Base-by-base conservation (phyloP, 768 basidiomycete species). In the Candolleomyces aberdarensis region DNA sequence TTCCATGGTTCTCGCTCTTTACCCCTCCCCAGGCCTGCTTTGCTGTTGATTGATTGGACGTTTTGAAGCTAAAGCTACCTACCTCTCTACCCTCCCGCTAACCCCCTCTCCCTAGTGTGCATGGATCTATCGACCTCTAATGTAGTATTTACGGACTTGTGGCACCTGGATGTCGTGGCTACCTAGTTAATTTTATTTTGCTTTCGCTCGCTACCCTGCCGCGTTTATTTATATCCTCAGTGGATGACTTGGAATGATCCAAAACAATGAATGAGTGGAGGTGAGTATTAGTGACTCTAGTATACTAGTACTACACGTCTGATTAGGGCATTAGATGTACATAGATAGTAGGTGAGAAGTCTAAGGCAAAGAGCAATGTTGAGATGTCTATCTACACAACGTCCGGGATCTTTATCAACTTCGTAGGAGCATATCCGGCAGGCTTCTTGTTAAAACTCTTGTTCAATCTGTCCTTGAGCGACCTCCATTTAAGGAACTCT, bases 391-490 rank as follows among this genome's bases (percentile, higher is more conserved):
- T 26, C 26, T 26, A 26, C 26, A 26, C 26, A 26, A 26, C 26
- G 26, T 26, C 26, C 26, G 26, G 26, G 26, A 26, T 26, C 26
- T 50, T 20, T 40, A 29, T 19, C 40, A 31, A 7, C 19, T 47
- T 56, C 11, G 60, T 61, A 17, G 60, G 60, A n/a, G 36, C 50
- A 26, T 61, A 61, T 8, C 60, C 58, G 40, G 32, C 44, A 29
- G 17, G n/a, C 7, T 15, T n/a, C 14, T 51, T 41, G 54, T 29
- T 51, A 44, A 44, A 61, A 50, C 49, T 47, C 19, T 56, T 48
- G 54, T 43, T 56, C 20, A 22, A 53, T 5, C 22, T 32, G 8
- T 52, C 22, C 19, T 55, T 55, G 14, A 61, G 31, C 31, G 53
- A 43, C 14, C 44, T 29, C 60, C 60, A 61, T 53, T 43, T 48